phyloP scores from a whole-genome alignment of 208 protist genomes.

The Leishmania amazonensis region DNA sequence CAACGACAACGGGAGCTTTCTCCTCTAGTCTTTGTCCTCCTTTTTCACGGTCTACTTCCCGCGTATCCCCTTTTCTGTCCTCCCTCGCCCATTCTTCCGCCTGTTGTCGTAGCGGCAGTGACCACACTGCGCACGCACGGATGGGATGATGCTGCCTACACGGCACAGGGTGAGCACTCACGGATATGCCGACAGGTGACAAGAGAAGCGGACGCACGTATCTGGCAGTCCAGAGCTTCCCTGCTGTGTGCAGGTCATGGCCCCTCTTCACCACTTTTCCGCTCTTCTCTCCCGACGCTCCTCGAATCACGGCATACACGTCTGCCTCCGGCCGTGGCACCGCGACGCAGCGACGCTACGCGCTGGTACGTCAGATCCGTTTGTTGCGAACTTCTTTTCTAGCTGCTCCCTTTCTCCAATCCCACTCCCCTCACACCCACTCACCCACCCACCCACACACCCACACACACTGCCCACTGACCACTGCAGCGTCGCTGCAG shows the following conservation, averaged over 20 bases:
- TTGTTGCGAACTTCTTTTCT: background rate
- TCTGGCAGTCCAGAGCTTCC: too few relatives aligned
- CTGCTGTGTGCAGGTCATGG: too few relatives aligned
- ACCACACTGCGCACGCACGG: background rate
- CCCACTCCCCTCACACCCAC: background rate
- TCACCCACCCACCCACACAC: too few relatives aligned
- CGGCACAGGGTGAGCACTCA: background rate
- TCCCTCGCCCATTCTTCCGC: background rate
- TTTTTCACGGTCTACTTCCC: background rate
- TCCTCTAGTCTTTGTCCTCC: background rate
- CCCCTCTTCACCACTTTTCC: background rate
- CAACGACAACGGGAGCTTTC: background rate
- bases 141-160: background rate
- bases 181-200: background rate
- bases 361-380: background rate
- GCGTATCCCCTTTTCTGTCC: background rate
- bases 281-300: background rate
- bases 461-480: background rate
- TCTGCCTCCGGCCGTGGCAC: background rate
- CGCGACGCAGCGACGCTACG: background rate
- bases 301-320: background rate
- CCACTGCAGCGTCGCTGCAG: background rate
- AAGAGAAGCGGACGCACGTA: background rate
- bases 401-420: background rate
- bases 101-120: background rate